Evolutionary conservation across 139 green algal species (phyloP).

Genomic region (Spirogloea muscicola): DNA sequence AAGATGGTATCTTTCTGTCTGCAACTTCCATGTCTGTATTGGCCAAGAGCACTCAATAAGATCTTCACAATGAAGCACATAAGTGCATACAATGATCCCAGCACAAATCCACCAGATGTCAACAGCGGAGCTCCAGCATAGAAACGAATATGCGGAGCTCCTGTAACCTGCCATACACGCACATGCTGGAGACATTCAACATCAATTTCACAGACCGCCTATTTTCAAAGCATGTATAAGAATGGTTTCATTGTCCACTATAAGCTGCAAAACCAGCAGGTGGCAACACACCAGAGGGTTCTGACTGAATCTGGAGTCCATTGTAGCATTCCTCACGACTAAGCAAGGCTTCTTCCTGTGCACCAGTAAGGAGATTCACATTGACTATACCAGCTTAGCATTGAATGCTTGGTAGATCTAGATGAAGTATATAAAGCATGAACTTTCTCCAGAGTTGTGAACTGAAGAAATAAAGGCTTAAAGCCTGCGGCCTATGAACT

Average conservation of each 20-base stretch:
- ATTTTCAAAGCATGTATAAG: background rate
- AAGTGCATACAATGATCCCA: conserved; percentile 64
- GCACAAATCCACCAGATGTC: conserved; percentile 59
- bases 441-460: background rate
- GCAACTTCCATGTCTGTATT: background rate
- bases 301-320: conserved; percentile 59
- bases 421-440: background rate
- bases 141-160: conserved; percentile 71
- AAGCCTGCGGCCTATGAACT: background rate
- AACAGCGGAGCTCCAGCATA: conserved; percentile 81
- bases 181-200: background rate
- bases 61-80: background rate
- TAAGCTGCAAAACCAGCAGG: background rate
- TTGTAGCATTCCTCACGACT: conserved; percentile 6
- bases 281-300: conserved; percentile 61
- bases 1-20: background rate
- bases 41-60: background rate
- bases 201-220: background rate
- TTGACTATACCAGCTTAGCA: background rate
- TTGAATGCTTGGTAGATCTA: background rate
- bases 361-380: background rate
- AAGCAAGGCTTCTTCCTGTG: conserved; percentile 23
- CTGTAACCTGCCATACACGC: conserved; percentile 49
- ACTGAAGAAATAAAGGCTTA: background rate
- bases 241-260: background rate